A percentile compares a stretch with the other conserved stretches of the same genome.
Conservation (phyloP, 768 basidiomycete genomes). For the Leucogyrophana mollusca region DNA sequence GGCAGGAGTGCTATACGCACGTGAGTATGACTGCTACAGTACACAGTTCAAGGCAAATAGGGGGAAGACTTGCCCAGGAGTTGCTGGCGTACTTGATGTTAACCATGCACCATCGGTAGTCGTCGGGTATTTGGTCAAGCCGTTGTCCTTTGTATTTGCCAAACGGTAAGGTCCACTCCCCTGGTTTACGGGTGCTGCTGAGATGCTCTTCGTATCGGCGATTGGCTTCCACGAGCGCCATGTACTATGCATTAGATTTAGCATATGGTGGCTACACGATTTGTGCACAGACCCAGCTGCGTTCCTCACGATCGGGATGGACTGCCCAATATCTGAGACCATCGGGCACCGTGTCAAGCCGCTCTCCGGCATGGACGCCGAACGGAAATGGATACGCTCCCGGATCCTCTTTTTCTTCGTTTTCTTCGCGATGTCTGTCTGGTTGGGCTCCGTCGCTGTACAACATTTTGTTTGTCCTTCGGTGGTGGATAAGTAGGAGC, state of each 20-base stretch:
- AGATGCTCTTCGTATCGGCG: conserved; percentile 16
- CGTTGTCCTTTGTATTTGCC: conserved; percentile 1
- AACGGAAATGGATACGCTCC: conserved; percentile 7
- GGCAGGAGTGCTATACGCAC: conserved; percentile 13
- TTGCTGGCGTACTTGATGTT: not conserved
- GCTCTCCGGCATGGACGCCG: not conserved
- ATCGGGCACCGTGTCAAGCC: not conserved
- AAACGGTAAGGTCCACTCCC: conserved; percentile 6
- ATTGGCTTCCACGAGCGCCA: conserved; percentile 4
- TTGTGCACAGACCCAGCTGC: conserved; percentile 12
- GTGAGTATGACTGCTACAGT: too few relatives aligned
- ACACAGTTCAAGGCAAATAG: too few relatives aligned
- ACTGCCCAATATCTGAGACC: conserved; percentile 8
- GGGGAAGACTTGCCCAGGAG: conserved; percentile 12
- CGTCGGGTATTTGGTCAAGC: conserved; percentile 15
- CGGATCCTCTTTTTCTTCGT: not conserved
- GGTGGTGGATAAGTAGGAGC: too few relatives aligned
- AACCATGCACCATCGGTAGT: conserved; percentile 13
- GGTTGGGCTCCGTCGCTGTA: too few relatives aligned
- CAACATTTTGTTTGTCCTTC: too few relatives aligned
- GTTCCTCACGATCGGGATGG: not conserved
- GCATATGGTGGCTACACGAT: not conserved
- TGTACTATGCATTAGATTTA: conserved; percentile 10
- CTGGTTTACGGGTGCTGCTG: conserved; percentile 1
- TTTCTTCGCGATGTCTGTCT: too few relatives aligned